phyloP scores from a whole-genome alignment of 2,329 filamentous ascomycete species.

The Aspergillus persii region DNA sequence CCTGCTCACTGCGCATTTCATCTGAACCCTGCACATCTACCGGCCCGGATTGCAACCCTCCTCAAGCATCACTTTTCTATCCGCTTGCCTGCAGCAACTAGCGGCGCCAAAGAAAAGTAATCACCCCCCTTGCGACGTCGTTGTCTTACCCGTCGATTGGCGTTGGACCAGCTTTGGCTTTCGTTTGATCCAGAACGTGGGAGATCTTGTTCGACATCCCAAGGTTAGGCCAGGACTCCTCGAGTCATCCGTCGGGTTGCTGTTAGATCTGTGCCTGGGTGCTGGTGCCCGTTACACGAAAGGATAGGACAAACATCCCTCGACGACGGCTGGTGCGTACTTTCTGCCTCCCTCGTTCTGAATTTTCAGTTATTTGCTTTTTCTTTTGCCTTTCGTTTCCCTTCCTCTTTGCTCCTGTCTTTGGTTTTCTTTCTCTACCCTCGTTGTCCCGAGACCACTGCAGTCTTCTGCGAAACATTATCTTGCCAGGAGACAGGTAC shows the following conservation, averaged over 20 bases:
- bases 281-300: conserved; percentile 33
- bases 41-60: conserved; percentile 28
- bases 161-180: background rate
- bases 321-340: conserved; percentile 30
- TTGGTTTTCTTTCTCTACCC: background rate
- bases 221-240: conserved; percentile 12
- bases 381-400: background rate
- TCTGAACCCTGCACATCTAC: conserved; percentile 17
- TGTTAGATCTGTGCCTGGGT: conserved; percentile 22
- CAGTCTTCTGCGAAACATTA: background rate
- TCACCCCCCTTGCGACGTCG: background rate
- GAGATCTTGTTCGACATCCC: conserved; percentile 4
- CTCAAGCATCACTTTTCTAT: conserved; percentile 20
- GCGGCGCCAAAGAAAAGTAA: conserved; percentile 13
- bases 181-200: conserved; percentile 9
- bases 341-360: conserved; percentile 8
- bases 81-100: conserved; percentile 16
- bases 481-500: background rate
- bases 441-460: background rate
- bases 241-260: conserved; percentile 18
- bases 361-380: conserved; percentile 7
- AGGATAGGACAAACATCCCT: conserved; percentile 32
- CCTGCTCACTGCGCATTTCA: background rate
- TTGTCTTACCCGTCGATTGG: background rate
- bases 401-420: background rate